Evolutionary conservation across 1,284 basidiomycete genomes (phyloP), one percentile per base, ranked within the genome.

Genomic region (Ustilago vetiveriae): DNA sequence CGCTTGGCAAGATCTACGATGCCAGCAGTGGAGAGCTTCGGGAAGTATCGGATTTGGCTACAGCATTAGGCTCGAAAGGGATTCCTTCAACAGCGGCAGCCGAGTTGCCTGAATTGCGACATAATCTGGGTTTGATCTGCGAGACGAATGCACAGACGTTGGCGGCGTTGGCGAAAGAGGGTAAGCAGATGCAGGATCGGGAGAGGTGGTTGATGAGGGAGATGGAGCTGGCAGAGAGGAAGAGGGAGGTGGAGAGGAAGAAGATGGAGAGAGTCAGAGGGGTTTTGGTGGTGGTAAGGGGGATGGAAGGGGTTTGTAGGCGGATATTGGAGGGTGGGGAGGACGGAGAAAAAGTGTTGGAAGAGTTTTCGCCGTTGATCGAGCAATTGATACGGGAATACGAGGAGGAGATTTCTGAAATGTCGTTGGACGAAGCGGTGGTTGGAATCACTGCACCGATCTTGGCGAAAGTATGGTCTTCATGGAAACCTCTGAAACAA

Each of bases 111-210:
- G 96, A 99, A 85, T 88, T 99, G 17, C 88, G 94, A 30, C 94
- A 98, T 81, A 99, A 99, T 81, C 83, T 98, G 23, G 88, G 90
- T 6, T 86, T 98, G 38, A 92, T 98, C 39, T 86, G 88, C 3
- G 91, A 94, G 41, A 86, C 88, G 1, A 89, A 91, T 69, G 91
- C 90, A 68, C 88, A 86, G 23, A 91, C 94, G 55, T 86, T 99
- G 1, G 89, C 92, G 44, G 90, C 90, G 13, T 87, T 98, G 17
- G 93, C 93, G 1, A 87, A 89, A 21, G 94, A 99, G 84, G 96
- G 91, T 1, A 90, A 90, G 65, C 86, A 88, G 8, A 85, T 97
- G 1, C 88, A 90, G 64, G 91, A 92, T 59, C 87, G 90, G 24
- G 89, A 90, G 80, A 88, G 88, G 57, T 91, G 88, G 83, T 85